phyloP scores from a whole-genome alignment of 2,329 filamentous ascomycete genomes.

The Elsinoe batatas region DNA sequence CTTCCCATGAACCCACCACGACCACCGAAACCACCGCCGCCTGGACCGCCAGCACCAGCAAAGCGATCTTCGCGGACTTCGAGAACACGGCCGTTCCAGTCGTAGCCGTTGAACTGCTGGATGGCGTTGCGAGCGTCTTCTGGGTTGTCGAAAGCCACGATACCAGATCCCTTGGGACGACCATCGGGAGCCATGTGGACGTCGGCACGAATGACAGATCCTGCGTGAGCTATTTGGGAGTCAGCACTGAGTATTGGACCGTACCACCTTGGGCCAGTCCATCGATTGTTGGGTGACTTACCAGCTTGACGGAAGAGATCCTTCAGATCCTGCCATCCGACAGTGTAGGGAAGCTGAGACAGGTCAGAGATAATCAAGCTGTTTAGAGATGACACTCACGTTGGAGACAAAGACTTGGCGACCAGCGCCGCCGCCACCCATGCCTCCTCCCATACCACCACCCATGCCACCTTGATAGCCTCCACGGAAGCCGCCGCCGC shows the following conservation, averaged over 20 bases:
- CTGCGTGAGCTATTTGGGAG: conserved; percentile 40
- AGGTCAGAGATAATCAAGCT: conserved; percentile 25
- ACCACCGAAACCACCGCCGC: conserved; percentile 29
- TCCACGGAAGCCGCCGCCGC: conserved; percentile 28
- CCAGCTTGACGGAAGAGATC: conserved; percentile 97
- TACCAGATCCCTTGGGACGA: conserved; percentile 89
- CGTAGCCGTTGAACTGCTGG: conserved; percentile 94
- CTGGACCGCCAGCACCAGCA: conserved; percentile 48
- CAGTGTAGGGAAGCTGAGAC: conserved; percentile 81
- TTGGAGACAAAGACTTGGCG: conserved; percentile 97
- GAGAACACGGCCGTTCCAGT: conserved; percentile 88
- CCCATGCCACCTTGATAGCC: conserved; percentile 37
- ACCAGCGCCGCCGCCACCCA: conserved; percentile 46
- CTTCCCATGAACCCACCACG: conserved; percentile 32
- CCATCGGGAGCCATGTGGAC: conserved; percentile 88
- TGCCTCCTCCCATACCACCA: conserved; percentile 40
- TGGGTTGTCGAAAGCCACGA: conserved; percentile 89
- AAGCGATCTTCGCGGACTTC: conserved; percentile 96
- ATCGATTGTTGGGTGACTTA: conserved; percentile 44
- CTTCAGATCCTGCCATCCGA: conserved; percentile 98
- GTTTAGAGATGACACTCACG: conserved; percentile 55
- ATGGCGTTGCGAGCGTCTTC: conserved; percentile 95
- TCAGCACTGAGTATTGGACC: conserved; percentile 10
- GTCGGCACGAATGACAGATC: conserved; percentile 84
- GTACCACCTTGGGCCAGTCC: conserved; percentile 22